phyloP scores from a whole-genome alignment of 2,329 filamentous ascomycete genomes.

The Aureobasidium zeae region DNA sequence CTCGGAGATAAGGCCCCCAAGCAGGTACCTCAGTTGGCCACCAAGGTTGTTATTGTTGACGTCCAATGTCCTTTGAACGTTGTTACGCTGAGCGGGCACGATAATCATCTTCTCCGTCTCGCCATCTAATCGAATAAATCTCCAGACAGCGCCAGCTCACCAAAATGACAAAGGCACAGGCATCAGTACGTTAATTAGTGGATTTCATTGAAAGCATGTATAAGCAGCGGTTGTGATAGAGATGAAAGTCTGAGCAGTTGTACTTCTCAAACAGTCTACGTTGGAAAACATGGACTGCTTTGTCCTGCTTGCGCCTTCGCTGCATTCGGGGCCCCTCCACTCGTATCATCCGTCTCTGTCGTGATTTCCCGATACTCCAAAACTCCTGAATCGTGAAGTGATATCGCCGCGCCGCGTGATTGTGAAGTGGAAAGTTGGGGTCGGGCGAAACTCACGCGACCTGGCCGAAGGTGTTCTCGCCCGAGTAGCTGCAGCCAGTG shows the following conservation, averaged over 20 bases:
- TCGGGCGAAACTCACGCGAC: constrained; percentile 23
- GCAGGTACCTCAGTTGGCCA: not conserved
- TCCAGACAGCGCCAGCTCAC: too few relatives aligned
- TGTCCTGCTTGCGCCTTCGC: constrained; percentile 5
- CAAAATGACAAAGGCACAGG: not conserved
- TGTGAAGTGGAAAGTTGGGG: not conserved
- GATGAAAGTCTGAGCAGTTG: not conserved
- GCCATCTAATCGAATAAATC: too few relatives aligned
- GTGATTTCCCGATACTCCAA: constrained; percentile 8
- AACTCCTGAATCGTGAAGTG: constrained; percentile 9
- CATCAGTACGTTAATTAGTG: not conserved
- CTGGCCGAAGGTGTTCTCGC: constrained; percentile 94
- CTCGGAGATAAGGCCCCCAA: constrained; percentile 5
- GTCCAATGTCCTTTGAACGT: too few relatives aligned
- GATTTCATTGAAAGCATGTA: constrained; percentile 14
- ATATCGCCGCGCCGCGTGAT: not conserved
- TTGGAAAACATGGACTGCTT: too few relatives aligned
- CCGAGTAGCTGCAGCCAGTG: constrained; percentile 60
- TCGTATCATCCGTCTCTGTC: constrained; percentile 9
- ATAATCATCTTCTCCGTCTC: too few relatives aligned
- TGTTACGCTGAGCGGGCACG: too few relatives aligned
- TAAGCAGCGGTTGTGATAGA: not conserved
- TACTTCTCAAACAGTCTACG: not conserved
- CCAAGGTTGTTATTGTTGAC: too few relatives aligned
- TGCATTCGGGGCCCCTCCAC: constrained; percentile 6